Conservation (phyloP, 352 stramenopile genomes). For the Phytopythium sindhum region DNA sequence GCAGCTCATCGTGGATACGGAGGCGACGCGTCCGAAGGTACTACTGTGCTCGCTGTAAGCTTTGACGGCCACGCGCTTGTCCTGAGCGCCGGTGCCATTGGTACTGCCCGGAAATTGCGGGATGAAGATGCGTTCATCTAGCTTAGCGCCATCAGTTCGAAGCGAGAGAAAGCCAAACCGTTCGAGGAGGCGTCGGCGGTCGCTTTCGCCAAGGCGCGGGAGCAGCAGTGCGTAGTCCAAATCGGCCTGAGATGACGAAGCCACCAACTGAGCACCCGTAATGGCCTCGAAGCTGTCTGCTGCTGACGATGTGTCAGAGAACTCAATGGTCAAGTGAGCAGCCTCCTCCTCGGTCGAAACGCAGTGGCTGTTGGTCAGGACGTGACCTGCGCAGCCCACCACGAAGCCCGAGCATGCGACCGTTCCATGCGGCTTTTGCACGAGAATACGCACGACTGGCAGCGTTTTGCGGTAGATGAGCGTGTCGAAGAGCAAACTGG, state of each 20-base stretch:
- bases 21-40: slow-evolving; percentile 23
- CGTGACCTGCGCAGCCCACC: slow-evolving; percentile 46
- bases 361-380: slow-evolving; percentile 63
- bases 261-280: slow-evolving; percentile 28
- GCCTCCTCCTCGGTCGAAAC: slow-evolving; percentile 29
- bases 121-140: slow-evolving; percentile 52
- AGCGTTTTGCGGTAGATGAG: slow-evolving; percentile 16
- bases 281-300: slow-evolving; percentile 25
- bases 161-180: slow-evolving; percentile 48
- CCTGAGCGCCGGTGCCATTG: slow-evolving; percentile 1
- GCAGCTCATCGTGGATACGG: slow-evolving; percentile 26
- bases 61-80: slow-evolving; percentile 55
- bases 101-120: slow-evolving; percentile 37
- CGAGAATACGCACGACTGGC: slow-evolving; percentile 31
- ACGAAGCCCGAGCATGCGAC: slow-evolving; percentile 57
- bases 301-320: slow-evolving; percentile 32
- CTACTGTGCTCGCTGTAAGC: background rate
- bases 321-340: slow-evolving; percentile 36
- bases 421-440: slow-evolving; percentile 36
- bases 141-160: slow-evolving; percentile 8
- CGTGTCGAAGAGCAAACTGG: slow-evolving; percentile 20
- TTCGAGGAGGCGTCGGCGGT: slow-evolving; percentile 12
- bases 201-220: slow-evolving; percentile 7
- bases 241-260: slow-evolving; percentile 15
- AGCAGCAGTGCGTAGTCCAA: slow-evolving; percentile 43